Percentiles rank a stretch among this genome's conserved stretches.
Evolutionary conservation across 768 basidiomycete species (phyloP).

Genomic region (Termitomyces sp.): DNA sequence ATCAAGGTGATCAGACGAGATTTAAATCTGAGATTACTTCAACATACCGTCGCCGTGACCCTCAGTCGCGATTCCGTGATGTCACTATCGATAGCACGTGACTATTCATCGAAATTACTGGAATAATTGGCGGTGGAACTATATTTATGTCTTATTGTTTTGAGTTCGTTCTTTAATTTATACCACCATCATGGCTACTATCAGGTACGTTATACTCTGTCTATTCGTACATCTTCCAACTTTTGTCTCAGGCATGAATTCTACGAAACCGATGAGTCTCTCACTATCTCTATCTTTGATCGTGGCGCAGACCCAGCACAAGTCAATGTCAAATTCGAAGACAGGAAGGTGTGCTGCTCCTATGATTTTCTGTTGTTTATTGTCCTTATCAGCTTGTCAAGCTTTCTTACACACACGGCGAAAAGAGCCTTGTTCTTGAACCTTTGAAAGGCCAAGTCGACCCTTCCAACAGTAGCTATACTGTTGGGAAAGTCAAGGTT

Average conservation of each 20-base stretch:
- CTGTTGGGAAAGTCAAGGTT: conserved; percentile 83
- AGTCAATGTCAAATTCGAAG: conserved; percentile 60
- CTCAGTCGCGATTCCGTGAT: not conserved
- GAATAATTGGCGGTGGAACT: not conserved
- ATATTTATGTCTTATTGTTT: not conserved
- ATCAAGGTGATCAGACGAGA: not conserved
- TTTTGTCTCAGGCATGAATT: conserved; percentile 66
- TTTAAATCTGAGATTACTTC: no score
- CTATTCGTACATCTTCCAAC: not conserved
- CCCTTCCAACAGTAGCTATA: conserved; percentile 54
- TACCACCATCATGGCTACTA: conserved; percentile 7
- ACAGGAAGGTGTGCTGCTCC: conserved; percentile 49
- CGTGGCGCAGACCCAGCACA: conserved; percentile 64
- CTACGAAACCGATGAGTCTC: conserved; percentile 78
- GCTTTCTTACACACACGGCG: conserved; percentile 65
- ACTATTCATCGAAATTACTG: conserved; percentile 15
- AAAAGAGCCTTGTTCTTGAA: conserved; percentile 66
- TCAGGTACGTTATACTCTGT: conserved; percentile 3
- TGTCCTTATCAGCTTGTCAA: conserved; percentile 17
- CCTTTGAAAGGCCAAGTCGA: conserved; percentile 85
- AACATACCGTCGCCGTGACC: no score
- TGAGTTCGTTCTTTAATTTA: not conserved
- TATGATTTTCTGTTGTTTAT: not conserved
- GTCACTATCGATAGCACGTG: conserved; percentile 5
- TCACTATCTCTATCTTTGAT: conserved; percentile 77